Evolutionary conservation across 805 yeast species (phyloP).

Genomic region (Cyberlindnera samutprakarnensis): DNA sequence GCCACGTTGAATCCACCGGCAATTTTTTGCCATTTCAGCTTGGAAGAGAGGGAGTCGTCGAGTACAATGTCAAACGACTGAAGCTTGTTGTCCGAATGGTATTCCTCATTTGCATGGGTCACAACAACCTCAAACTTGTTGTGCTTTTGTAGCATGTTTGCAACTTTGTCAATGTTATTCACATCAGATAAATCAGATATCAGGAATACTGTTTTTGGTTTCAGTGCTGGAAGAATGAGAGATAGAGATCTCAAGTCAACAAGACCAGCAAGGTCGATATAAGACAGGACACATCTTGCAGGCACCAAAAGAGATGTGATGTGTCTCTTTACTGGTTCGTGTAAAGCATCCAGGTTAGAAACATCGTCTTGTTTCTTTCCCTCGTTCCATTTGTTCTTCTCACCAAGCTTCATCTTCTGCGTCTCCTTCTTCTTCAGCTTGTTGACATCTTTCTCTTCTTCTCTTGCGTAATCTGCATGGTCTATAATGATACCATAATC

Average conservation of each 20-base stretch:
- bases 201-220: conserved; percentile 66
- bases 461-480: conserved; percentile 51
- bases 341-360: conserved; percentile 40
- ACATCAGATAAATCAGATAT: conserved; percentile 36
- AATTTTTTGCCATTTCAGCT: conserved; percentile 75
- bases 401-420: conserved; percentile 24
- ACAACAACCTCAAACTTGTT: conserved; percentile 26
- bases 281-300: conserved; percentile 65
- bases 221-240: conserved; percentile 68
- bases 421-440: conserved; percentile 22
- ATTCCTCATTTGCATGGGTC: conserved; percentile 29
- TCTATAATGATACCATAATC: conserved; percentile 84
- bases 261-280: conserved; percentile 74
- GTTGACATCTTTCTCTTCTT: conserved; percentile 36
- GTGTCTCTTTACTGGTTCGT: conserved; percentile 42
- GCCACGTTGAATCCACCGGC: conserved; percentile 79
- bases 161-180: conserved; percentile 8
- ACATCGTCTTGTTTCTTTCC: conserved; percentile 44
- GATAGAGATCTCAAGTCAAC: conserved; percentile 79
- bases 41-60: conserved; percentile 53
- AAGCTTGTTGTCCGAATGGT: conserved; percentile 47
- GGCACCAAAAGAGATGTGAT: conserved; percentile 28
- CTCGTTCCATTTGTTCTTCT: conserved; percentile 29
- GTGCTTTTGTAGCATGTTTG: conserved; percentile 17
- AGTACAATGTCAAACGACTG: conserved; percentile 56